Conservation (phyloP, 345 rosid genomes). For the Eucalyptus marginata region DNA sequence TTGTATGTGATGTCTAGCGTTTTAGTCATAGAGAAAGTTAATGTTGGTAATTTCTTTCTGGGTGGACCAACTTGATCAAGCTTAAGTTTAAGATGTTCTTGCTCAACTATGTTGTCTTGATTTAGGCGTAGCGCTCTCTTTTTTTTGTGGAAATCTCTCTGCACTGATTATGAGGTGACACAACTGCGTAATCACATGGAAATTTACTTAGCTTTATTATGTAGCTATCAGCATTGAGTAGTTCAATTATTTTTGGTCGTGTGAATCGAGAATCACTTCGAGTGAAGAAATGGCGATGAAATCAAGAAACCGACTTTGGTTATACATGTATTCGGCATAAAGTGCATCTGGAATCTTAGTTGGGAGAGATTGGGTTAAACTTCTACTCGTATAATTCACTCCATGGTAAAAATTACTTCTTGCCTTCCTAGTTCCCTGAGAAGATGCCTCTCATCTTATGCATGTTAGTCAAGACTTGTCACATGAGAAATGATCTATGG, state of each 20-base stretch:
- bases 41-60: background rate
- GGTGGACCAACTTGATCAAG: background rate
- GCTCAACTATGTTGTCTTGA: background rate
- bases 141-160: background rate
- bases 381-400: background rate
- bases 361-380: background rate
- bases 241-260: background rate
- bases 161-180: background rate
- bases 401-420: background rate
- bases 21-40: background rate
- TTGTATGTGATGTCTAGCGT: background rate
- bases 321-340: background rate
- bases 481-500: background rate
- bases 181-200: background rate
- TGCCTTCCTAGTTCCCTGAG: background rate
- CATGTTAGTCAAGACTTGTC: background rate
- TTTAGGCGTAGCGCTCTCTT: background rate
- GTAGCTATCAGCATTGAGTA: background rate
- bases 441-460: too few species aligned
- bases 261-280: background rate
- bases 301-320: background rate
- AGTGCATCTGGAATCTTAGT: background rate
- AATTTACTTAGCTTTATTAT: background rate
- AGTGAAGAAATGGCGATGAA: background rate
- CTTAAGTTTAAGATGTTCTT: background rate